phyloP scores from a whole-genome alignment of 345 rosid genomes.

The Boechera retrofracta region DNA sequence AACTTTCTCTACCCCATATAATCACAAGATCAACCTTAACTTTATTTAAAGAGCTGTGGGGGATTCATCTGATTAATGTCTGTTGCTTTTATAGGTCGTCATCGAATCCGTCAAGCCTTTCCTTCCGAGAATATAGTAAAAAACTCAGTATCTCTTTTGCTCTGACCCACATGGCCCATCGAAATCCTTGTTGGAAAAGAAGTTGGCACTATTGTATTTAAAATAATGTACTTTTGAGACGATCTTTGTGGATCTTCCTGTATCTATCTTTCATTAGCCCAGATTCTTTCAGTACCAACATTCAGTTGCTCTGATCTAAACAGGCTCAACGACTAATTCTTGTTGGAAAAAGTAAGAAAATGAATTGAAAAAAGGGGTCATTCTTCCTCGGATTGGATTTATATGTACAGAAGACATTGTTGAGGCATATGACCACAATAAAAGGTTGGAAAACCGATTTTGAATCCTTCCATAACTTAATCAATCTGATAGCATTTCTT shows the following conservation, averaged over 20 bases:
- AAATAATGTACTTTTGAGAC: constrained; percentile 30
- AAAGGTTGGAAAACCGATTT: neutral
- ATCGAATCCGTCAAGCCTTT: constrained; percentile 72
- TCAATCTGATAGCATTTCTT: constrained; percentile 83
- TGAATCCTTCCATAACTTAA: neutral
- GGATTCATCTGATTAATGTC: constrained; percentile 11
- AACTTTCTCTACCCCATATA: neutral
- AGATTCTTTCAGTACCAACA: constrained; percentile 13
- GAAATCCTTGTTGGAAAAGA: constrained; percentile 16
- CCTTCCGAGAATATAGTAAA: constrained; percentile 48
- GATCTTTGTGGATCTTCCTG: constrained; percentile 7
- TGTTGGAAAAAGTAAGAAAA: constrained; percentile 32
- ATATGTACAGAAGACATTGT: constrained; percentile 41
- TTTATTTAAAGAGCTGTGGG: constrained; percentile 8
- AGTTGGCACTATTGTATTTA: constrained; percentile 21
- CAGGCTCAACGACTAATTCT: constrained; percentile 19
- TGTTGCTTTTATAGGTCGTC: constrained; percentile 54
- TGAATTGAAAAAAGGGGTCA: neutral
- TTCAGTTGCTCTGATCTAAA: constrained; percentile 17
- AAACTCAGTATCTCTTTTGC: constrained; percentile 25
- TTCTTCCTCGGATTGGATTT: constrained; percentile 20
- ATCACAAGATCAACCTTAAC: constrained; percentile 3
- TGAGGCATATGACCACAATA: constrained; percentile 27
- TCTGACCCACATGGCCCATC: constrained; percentile 20
- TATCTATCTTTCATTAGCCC: constrained; percentile 17